Evolutionary conservation across 2,329 filamentous ascomycete genomes (phyloP).

Genomic region (Cadophora malorum): DNA sequence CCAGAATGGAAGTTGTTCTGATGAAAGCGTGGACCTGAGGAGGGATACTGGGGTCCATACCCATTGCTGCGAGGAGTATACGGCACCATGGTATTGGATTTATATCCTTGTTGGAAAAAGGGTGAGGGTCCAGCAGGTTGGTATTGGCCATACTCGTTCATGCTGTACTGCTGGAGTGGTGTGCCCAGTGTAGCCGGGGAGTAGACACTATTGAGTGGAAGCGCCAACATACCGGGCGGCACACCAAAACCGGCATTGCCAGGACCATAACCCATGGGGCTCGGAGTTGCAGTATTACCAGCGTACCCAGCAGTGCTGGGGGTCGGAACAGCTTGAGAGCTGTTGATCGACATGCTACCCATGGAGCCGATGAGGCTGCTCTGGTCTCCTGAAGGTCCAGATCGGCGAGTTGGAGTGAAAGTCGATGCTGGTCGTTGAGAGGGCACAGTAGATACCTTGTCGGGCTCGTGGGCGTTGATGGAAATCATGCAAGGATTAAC

Average conservation of each 20-base stretch:
- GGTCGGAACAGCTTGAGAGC: background rate
- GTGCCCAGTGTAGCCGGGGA: conserved; percentile 1
- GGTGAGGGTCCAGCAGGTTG: background rate
- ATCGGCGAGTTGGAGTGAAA: conserved; percentile 24
- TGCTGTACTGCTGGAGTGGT: background rate
- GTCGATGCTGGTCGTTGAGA: background rate
- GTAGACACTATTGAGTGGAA: conserved; percentile 11
- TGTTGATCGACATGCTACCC: conserved; percentile 16
- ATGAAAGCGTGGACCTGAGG: background rate
- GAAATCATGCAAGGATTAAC: background rate
- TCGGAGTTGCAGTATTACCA: background rate
- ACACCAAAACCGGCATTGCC: conserved; percentile 11
- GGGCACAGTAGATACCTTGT: background rate
- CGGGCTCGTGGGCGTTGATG: conserved; percentile 17
- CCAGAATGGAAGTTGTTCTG: background rate
- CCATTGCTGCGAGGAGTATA: conserved; percentile 1
- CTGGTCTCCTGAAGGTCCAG: conserved; percentile 14
- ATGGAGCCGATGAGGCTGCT: conserved; percentile 1
- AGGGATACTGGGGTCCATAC: conserved; percentile 4
- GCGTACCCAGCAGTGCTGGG: background rate
- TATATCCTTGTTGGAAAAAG: conserved; percentile 15
- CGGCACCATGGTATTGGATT: background rate
- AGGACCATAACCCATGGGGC: background rate
- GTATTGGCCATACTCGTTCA: background rate
- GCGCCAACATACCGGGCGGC: background rate